Conservation (phyloP, 176 grass and related monocot species). For the Musa schizocarpa region DNA sequence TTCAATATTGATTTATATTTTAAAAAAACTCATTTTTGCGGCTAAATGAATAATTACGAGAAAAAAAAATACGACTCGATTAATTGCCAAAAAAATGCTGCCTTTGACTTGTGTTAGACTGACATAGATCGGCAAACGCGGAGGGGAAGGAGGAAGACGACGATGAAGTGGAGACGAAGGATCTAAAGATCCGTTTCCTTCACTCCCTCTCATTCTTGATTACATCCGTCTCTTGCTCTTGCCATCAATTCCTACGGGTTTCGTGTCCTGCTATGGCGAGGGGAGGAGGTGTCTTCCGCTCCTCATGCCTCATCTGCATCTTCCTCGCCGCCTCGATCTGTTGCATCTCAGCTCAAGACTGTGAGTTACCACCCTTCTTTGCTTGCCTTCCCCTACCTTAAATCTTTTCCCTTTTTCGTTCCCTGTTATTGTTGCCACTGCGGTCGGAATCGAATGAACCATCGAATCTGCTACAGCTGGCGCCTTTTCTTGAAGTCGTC, state of each 20-base stretch:
- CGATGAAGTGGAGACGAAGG: background rate
- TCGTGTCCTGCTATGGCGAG: too few relatives aligned
- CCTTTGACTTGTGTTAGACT: too few relatives aligned
- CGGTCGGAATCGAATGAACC: background rate
- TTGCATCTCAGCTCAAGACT: background rate
- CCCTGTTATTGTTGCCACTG: background rate
- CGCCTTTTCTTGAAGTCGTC: background rate
- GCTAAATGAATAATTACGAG: too few relatives aligned
- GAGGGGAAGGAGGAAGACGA: background rate
- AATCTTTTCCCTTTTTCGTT: background rate
- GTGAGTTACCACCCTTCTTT: conserved; percentile 1
- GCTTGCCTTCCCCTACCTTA: background rate
- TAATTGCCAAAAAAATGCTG: too few relatives aligned
- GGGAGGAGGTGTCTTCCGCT: background rate
- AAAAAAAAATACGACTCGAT: too few relatives aligned
- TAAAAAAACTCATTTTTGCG: too few relatives aligned
- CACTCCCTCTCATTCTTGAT: too few relatives aligned
- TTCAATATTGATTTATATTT: too few relatives aligned
- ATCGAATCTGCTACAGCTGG: background rate
- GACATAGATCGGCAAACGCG: too few relatives aligned
- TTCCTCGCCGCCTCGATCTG: background rate
- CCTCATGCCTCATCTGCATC: background rate
- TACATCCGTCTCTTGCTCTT: too few relatives aligned
- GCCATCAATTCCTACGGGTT: too few relatives aligned
- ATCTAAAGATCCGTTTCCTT: too few relatives aligned